Conservation (phyloP, 768 basidiomycete genomes). For the Phlegmacium glaucopus region DNA sequence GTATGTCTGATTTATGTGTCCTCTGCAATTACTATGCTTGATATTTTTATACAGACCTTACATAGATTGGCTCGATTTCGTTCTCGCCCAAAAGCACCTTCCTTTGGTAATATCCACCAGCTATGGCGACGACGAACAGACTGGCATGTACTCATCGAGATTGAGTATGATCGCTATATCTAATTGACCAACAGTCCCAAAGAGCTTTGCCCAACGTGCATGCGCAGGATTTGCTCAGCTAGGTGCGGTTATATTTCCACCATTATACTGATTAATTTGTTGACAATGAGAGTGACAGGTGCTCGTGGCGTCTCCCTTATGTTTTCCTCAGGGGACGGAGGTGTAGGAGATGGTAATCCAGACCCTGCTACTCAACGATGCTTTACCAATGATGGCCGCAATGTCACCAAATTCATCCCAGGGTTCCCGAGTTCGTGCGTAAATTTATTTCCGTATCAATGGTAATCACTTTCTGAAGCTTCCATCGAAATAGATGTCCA, state of each 20-base stretch:
- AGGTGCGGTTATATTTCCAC: conserved; percentile 29
- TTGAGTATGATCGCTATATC: neutral
- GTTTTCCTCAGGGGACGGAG: conserved; percentile 63
- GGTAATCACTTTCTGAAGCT: neutral
- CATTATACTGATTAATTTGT: neutral
- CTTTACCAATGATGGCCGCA: conserved; percentile 56
- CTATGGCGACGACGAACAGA: conserved; percentile 69
- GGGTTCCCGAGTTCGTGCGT: conserved; percentile 54
- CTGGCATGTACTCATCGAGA: conserved; percentile 33
- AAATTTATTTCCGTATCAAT: conserved; percentile 23
- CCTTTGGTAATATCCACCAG: conserved; percentile 65
- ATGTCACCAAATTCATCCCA: conserved; percentile 48
- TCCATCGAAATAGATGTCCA: conserved; percentile 33
- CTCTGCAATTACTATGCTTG: neutral
- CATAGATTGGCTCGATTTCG: conserved; percentile 54
- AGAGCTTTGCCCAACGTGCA: conserved; percentile 46
- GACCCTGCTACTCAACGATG: conserved; percentile 51
- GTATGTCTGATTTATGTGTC: conserved; percentile 16
- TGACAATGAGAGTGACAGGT: conserved; percentile 30
- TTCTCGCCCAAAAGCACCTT: conserved; percentile 39
- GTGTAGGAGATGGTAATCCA: conserved; percentile 58
- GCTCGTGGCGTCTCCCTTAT: conserved; percentile 59
- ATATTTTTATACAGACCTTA: conserved; percentile 22
- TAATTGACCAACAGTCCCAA: conserved; percentile 40
- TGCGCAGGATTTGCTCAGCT: conserved; percentile 59